A percentile compares a stretch with the other conserved stretches of the same genome.
phyloP scores from a whole-genome alignment of 1,139 yeast genomes.

The Debaryomycetaceae sp. region DNA sequence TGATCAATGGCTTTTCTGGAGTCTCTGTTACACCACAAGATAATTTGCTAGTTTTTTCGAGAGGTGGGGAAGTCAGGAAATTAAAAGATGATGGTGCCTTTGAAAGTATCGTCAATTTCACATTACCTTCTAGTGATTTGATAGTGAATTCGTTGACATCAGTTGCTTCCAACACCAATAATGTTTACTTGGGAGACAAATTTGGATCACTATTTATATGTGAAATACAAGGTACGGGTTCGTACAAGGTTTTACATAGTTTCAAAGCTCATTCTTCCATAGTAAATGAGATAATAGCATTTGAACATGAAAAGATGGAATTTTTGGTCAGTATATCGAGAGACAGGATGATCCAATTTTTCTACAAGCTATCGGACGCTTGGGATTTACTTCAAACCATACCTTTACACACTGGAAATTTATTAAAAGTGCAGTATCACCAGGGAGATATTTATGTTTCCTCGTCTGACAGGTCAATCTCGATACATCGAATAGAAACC shows the following conservation, averaged over 20 bases:
- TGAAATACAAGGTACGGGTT: constrained; percentile 7
- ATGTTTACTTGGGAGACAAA: constrained; percentile 44
- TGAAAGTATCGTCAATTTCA: constrained; percentile 12
- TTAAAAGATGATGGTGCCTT: constrained; percentile 13
- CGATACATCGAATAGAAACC: constrained; percentile 42
- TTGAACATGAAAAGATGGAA: constrained; percentile 18
- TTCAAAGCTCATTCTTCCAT: constrained; percentile 49
- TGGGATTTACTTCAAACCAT: constrained; percentile 60
- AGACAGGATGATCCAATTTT: constrained; percentile 61
- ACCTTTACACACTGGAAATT: constrained; percentile 54
- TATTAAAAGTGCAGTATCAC: constrained; percentile 32
- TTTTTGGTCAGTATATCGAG: constrained; percentile 49
- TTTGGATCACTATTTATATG: constrained; percentile 38
- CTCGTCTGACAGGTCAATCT: constrained; percentile 57
- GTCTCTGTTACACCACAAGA: constrained; percentile 26
- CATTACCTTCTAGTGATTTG: constrained; percentile 23
- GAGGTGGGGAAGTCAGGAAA: constrained; percentile 32
- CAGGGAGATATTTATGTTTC: constrained; percentile 43
- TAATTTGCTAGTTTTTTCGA: constrained; percentile 37
- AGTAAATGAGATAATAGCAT: constrained; percentile 40
- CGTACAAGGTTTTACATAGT: constrained; percentile 12
- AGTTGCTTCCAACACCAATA: constrained; percentile 18
- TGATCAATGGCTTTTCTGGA: constrained; percentile 36
- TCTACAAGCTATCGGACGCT: constrained; percentile 15
- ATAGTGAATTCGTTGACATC: constrained; percentile 27